phyloP scores from a whole-genome alignment of 768 basidiomycete species.

The Lentinula edodes region DNA sequence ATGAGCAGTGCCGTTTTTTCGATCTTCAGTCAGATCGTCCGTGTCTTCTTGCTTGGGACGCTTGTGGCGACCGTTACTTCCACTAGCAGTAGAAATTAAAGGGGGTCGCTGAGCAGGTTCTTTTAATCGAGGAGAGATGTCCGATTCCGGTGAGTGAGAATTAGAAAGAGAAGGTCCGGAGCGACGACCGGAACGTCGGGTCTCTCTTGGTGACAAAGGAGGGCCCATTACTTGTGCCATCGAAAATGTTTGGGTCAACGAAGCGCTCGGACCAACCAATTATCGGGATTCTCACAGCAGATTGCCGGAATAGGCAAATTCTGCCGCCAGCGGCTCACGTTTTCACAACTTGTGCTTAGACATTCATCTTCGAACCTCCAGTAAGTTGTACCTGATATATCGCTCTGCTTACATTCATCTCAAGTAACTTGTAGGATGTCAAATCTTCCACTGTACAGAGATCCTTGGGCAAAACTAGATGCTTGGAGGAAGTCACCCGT shows the following conservation, averaged over 20 bases:
- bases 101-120: slow-evolving; percentile 36
- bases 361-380: neutral
- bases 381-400: neutral
- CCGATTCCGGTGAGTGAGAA: slow-evolving; percentile 72
- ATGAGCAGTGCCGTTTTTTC: slow-evolving; percentile 31
- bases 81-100: slow-evolving; percentile 24
- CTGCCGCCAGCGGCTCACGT: neutral
- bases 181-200: slow-evolving; percentile 72
- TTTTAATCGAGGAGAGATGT: slow-evolving; percentile 49
- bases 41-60: slow-evolving; percentile 70
- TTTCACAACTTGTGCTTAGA: neutral
- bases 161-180: slow-evolving; percentile 61
- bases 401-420: neutral
- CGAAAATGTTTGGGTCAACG: neutral
- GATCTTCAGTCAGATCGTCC: slow-evolving; percentile 57
- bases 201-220: slow-evolving; percentile 67
- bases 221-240: slow-evolving; percentile 80
- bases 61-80: slow-evolving; percentile 41
- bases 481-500: slow-evolving; percentile 91
- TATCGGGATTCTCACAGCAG: neutral
- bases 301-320: neutral
- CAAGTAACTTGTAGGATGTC: slow-evolving; percentile 35
- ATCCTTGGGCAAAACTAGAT: slow-evolving; percentile 92
- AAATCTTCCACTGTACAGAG: slow-evolving; percentile 73
- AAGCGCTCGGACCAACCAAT: slow-evolving; percentile 3